Base-by-base conservation (phyloP, 2,329 filamentous ascomycete species). In the Sporothrix euskadiensis region DNA sequence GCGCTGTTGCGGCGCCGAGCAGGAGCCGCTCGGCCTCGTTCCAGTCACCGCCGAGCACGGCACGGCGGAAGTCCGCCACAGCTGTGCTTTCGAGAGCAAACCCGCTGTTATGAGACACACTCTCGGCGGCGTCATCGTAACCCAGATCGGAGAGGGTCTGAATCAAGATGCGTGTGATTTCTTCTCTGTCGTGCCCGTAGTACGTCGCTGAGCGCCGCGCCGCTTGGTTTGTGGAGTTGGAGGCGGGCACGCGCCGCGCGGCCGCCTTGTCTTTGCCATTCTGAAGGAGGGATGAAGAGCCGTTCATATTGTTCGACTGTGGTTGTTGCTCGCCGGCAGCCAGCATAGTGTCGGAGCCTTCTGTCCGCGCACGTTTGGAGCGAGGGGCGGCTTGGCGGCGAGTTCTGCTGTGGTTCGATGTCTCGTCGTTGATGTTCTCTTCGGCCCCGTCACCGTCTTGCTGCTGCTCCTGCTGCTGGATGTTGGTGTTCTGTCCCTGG, bases 111-210 rank as follows among this genome's bases (percentile, higher is more conserved):
- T 88, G 86, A 78, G 89, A 91, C 73, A 99, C 85, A 75, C 87
- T 89, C 61, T 89, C 86, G 32, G 96, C 95, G 14, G 95, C 92
- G 14, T 86, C 85, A 74, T 90, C 86, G 80, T 98, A 98, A 2
- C 96, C 96, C 83, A 99, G 87, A 80, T 98, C 95, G 32, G 90
- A 89, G 76, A 99, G 83, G 49, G 94, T 92, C 82, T 99, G 96
- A 78, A 99, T 96, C 78, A 99, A 83, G 76, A 98, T 92, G 71
- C 96, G 88, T 5, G 95, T 97, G 61, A 98, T 91, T 83, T 99
- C 95, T 84, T 97, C 94, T 80, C 94, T 89, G 80, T 96, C 89
- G 80, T 98, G 95, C 22, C 94, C 94, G 79, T 90, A 91, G 81
- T 97, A 98, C 39, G 81, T 82, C 61, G 77, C 74, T 9, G 49